Percentiles rank a stretch among this genome's conserved stretches.
phyloP scores from a whole-genome alignment of 192 early-diverging fungal species.

The Mortierella antarctica region DNA sequence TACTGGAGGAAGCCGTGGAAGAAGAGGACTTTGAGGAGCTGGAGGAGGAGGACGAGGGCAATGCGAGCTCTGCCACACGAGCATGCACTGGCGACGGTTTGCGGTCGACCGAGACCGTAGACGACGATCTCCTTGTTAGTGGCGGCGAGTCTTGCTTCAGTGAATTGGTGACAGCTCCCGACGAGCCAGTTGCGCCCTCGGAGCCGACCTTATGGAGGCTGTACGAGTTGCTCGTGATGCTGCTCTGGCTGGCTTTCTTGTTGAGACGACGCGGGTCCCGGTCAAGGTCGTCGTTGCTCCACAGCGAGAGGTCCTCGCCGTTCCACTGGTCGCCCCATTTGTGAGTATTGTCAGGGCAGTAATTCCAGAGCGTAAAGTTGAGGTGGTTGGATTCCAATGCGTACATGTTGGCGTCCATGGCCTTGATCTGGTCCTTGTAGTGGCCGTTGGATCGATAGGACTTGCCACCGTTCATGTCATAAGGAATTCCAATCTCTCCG shows the following conservation, averaged over 20 bases:
- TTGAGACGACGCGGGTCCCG: constrained; percentile 12
- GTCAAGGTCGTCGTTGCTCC: constrained; percentile 31
- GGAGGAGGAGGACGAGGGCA: constrained; percentile 10
- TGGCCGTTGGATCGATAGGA: constrained; percentile 29
- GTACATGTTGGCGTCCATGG: constrained; percentile 65
- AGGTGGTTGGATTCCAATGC: constrained; percentile 58
- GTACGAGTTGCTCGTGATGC: constrained; percentile 2
- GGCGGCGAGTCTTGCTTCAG: constrained; percentile 18
- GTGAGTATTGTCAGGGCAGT: constrained; percentile 61
- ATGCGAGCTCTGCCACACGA: constrained; percentile 8
- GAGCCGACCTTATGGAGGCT: constrained; percentile 18
- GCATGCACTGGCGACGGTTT: neutral
- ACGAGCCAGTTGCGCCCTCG: neutral
- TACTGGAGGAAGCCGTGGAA: constrained; percentile 1
- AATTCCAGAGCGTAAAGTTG: constrained; percentile 66
- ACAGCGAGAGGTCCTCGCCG: constrained; percentile 65
- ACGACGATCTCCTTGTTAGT: neutral
- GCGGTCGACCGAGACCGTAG: neutral
- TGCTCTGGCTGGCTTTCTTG: constrained; percentile 8
- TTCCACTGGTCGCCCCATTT: constrained; percentile 67
- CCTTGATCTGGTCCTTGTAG: constrained; percentile 59
- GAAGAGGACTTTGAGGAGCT: constrained; percentile 6
- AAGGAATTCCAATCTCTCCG: constrained; percentile 67
- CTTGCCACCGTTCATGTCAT: constrained; percentile 57
- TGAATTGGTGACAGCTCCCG: constrained; percentile 1